Evolutionary conservation across 2,329 filamentous ascomycete genomes (phyloP), one percentile per base, ranked within the genome.

Genomic region (Didymella lethalis): DNA sequence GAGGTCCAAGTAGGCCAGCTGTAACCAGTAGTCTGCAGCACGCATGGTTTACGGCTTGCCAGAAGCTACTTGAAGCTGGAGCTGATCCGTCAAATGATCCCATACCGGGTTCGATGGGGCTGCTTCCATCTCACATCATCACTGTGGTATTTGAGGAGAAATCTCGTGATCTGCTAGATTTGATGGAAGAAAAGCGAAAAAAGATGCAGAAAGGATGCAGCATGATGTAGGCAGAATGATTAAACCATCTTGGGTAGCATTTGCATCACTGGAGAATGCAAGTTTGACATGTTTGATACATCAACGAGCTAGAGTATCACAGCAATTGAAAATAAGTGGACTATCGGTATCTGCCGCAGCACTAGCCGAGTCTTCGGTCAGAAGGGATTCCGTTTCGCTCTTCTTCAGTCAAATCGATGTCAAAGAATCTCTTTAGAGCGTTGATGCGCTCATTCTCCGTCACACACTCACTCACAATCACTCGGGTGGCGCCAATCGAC

Each of bases 401-500:
- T 18, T 53, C 51, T 3, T 56, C 55, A 12, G 55, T 52, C 32
- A 62, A 34, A 7, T 56, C 38, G 31, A 62, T 59, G n/a, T 29
- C 48, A 4, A 59, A 62, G 7, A 48, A 2, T 12, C 59, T 44
- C 16, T 43, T 49, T 36, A 62, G 26, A 8, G 51, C 43, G 4
- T 43, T 31, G 7, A 59, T 25, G 20, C 59, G 59, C 36, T 62
- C 59, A 7, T 56, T 48, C 48, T 62, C 59, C 3, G 51, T 49
- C 26, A 2, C 25, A 47, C 55, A 62, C n/a, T 62, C 55, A 31
- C 38, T 46, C 25, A 62, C 18, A 16, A 46, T 31, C 49, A 53
- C 11, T 28, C 38, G 14, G 7, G 49, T n/a, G 1, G n/a, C 18
- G 3, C 55, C 55, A 20, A 59, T 43, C 25, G 50, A 50, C 50